A percentile compares a stretch with the other conserved stretches of the same genome.
Conservation (phyloP, 2,329 filamentous ascomycete species). For the Fusarium bactridioides region DNA sequence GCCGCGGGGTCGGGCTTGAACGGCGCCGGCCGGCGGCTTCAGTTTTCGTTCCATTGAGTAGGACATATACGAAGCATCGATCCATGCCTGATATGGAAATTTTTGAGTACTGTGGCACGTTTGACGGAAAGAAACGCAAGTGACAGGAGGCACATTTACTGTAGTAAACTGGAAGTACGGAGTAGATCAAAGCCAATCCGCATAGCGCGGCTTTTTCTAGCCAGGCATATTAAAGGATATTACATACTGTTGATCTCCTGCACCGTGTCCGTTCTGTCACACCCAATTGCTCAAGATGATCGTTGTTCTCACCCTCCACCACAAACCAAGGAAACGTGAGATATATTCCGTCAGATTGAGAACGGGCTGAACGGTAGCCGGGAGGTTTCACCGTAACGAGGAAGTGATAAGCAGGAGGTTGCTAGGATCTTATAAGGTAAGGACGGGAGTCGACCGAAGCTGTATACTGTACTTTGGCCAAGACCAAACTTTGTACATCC, state of each 20-base stretch:
- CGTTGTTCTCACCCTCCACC: slow-evolving; percentile 24
- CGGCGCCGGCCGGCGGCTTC: slow-evolving; percentile 18
- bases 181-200: not conserved
- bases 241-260: slow-evolving; percentile 25
- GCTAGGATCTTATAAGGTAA: not conserved
- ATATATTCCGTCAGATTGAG: slow-evolving; percentile 25
- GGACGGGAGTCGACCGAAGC: slow-evolving; percentile 32
- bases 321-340: slow-evolving; percentile 26
- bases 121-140: not conserved
- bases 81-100: slow-evolving; percentile 14
- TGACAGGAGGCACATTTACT: slow-evolving; percentile 3
- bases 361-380: slow-evolving; percentile 5
- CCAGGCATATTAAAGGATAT: not conserved
- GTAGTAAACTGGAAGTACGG: not conserved
- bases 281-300: not conserved
- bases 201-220: slow-evolving; percentile 3
- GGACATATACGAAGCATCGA: not conserved
- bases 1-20: slow-evolving; percentile 27
- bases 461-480: slow-evolving; percentile 20
- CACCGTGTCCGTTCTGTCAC: slow-evolving; percentile 12
- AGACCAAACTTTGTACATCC: not conserved
- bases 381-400: slow-evolving; percentile 1
- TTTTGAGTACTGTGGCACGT: not conserved
- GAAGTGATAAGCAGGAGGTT: slow-evolving; percentile 27
- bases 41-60: slow-evolving; percentile 2